Percentiles rank a stretch among this genome's conserved stretches.
Conservation (phyloP, 495 filamentous ascomycete species). For the Cenococcum geophilum region DNA sequence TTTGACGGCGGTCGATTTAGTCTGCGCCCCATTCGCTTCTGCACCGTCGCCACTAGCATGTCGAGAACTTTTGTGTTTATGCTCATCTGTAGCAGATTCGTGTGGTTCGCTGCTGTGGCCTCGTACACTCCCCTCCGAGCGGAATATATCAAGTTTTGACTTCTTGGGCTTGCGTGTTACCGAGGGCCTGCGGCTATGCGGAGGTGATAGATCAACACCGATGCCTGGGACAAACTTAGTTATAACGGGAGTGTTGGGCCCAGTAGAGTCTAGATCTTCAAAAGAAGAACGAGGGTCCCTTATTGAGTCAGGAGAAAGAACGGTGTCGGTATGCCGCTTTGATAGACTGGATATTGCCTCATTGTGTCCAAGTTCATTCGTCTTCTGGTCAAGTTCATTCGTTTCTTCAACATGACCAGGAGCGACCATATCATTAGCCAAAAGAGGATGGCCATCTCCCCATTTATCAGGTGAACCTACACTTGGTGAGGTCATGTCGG, state of each 20-base stretch:
- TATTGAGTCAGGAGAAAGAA: constrained; percentile 3
- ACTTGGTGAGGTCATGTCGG: constrained; percentile 8
- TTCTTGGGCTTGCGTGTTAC: constrained; percentile 28
- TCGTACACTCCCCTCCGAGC: constrained; percentile 31
- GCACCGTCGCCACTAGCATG: constrained; percentile 14
- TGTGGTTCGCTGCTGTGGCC: constrained; percentile 21
- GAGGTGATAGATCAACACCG: constrained; percentile 26
- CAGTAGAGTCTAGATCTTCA: constrained; percentile 31
- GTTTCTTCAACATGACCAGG: background rate
- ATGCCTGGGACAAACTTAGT: constrained; percentile 19
- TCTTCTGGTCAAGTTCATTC: background rate
- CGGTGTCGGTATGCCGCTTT: background rate
- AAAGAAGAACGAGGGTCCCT: constrained; percentile 26
- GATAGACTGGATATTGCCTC: background rate
- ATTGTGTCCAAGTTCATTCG: background rate
- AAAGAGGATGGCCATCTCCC: constrained; percentile 23
- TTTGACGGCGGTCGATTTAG: constrained; percentile 25
- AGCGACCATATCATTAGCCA: background rate
- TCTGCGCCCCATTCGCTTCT: constrained; percentile 11
- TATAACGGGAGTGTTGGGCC: constrained; percentile 29
- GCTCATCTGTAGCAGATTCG: constrained; percentile 29
- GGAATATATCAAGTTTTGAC: constrained; percentile 31
- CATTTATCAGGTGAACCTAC: constrained; percentile 33
- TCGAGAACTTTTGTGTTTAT: constrained; percentile 17
- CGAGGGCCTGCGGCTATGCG: constrained; percentile 22